phyloP scores from a whole-genome alignment of 1,284 basidiomycete genomes.

The Rhodotorula sp. region DNA sequence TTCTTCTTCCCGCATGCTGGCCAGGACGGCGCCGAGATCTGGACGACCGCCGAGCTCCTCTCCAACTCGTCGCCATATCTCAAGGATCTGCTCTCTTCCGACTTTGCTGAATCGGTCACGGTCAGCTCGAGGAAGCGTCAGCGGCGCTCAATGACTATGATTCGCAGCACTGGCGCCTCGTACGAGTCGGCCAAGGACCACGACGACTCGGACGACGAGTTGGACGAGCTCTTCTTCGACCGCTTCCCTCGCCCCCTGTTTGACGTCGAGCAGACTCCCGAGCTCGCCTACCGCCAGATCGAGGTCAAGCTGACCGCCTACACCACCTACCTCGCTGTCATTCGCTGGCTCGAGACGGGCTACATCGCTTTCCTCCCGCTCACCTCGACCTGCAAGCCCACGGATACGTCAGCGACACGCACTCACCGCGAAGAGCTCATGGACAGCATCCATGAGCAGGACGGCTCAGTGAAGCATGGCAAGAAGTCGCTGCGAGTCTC shows the following conservation, averaged over 20 bases:
- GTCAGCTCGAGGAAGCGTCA: no score
- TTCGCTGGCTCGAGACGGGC: background rate
- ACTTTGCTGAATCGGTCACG: no score
- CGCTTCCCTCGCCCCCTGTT: background rate
- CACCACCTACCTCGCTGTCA: slow-evolving; percentile 1
- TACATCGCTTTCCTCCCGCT: background rate
- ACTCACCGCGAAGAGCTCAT: no score
- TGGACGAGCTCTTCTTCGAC: background rate
- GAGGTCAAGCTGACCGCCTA: background rate
- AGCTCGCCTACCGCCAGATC: background rate
- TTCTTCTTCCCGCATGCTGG: background rate
- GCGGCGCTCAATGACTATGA: no score
- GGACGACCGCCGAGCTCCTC: slow-evolving; percentile 44
- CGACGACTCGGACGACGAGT: no score
- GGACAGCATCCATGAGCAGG: no score
- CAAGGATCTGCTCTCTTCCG: background rate
- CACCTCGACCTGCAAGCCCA: background rate
- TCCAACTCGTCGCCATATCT: slow-evolving; percentile 51
- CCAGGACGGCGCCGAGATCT: background rate
- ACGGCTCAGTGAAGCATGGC: no score
- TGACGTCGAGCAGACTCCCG: background rate
- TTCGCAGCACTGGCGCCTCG: no score
- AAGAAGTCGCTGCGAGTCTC: background rate
- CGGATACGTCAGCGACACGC: no score
- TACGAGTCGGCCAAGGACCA: no score